Conservation (phyloP, 805 yeast species). For the Cyberlindnera lachancei region DNA sequence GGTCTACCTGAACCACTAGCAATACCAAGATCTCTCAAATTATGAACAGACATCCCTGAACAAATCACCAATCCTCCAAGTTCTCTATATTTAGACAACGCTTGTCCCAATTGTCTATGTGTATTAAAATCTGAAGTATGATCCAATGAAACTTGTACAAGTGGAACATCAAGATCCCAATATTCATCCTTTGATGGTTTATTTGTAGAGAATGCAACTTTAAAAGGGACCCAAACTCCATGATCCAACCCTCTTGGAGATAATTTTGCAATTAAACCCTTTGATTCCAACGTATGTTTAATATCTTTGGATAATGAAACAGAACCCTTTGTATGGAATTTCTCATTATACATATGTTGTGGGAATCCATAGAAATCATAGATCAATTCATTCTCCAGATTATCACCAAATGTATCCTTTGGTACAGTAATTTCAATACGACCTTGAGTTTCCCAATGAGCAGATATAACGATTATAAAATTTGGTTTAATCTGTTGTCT, state of each 20-base stretch:
- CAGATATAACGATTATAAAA: conserved; percentile 59
- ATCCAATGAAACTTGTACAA: conserved; percentile 34
- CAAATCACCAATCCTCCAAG: conserved; percentile 47
- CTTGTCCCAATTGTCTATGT: conserved; percentile 49
- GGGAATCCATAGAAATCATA: conserved; percentile 80
- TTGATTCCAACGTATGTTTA: conserved; percentile 28
- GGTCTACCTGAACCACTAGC: conserved; percentile 14
- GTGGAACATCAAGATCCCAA: conserved; percentile 28
- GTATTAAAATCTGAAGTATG: conserved; percentile 33
- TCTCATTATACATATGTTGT: conserved; percentile 49
- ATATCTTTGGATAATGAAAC: conserved; percentile 37
- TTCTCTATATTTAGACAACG: conserved; percentile 42
- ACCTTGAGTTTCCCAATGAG: conserved; percentile 65
- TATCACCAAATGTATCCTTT: conserved; percentile 3
- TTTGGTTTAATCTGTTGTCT: conserved; percentile 48
- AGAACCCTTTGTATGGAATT: conserved; percentile 47
- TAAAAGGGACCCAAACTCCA: conserved; percentile 77
- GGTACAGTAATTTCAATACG: conserved; percentile 46
- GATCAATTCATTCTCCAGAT: conserved; percentile 44
- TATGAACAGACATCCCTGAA: conserved; percentile 81
- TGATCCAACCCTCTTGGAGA: conserved; percentile 69
- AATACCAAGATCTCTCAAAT: conserved; percentile 47
- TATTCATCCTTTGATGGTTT: conserved; percentile 14
- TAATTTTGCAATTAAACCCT: conserved; percentile 38
- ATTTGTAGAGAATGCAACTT: conserved; percentile 52